These are phyloP conservation scores for Gymnopilus junonius DNA, from an alignment of 768 basidiomycete species.

Conservation along the genomic window DNA sequence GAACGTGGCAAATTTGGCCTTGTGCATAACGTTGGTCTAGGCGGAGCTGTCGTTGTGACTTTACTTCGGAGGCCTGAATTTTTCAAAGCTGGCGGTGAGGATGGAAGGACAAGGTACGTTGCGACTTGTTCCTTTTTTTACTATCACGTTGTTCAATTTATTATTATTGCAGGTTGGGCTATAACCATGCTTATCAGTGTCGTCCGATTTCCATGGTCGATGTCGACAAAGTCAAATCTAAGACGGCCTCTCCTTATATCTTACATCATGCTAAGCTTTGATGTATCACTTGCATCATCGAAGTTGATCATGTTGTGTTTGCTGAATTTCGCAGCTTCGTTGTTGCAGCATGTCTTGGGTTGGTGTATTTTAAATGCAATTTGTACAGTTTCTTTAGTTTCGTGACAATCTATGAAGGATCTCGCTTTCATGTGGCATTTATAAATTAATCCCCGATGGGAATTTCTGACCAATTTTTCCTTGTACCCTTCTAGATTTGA, in stretches of 20 bases:
- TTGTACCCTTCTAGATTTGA: neutral
- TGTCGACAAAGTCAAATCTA: conserved; percentile 78
- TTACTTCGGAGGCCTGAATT: conserved; percentile 81
- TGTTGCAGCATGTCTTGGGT: neutral
- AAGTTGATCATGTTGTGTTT: neutral
- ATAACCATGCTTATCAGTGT: conserved; percentile 78
- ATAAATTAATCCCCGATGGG: neutral
- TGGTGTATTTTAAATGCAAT: neutral
- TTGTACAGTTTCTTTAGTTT: neutral
- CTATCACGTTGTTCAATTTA: neutral
- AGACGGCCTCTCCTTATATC: conserved; percentile 55
- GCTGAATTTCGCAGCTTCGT: neutral
- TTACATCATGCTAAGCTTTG: conserved; percentile 52
- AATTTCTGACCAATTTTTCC: neutral
- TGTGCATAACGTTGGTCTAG: conserved; percentile 84
- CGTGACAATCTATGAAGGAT: neutral
- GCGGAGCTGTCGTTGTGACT: conserved; percentile 79
- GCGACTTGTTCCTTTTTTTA: neutral
- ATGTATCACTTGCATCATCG: conserved; percentile 7
- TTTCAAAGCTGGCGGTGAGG: conserved; percentile 63
- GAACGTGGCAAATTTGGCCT: conserved; percentile 79
- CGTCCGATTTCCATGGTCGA: conserved; percentile 64
- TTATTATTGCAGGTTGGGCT: conserved; percentile 61
- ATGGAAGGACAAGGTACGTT: conserved; percentile 67
- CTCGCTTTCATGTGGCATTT: neutral